Evolutionary conservation across 208 protist species (phyloP).

Genomic region (Angomonas deanei): DNA sequence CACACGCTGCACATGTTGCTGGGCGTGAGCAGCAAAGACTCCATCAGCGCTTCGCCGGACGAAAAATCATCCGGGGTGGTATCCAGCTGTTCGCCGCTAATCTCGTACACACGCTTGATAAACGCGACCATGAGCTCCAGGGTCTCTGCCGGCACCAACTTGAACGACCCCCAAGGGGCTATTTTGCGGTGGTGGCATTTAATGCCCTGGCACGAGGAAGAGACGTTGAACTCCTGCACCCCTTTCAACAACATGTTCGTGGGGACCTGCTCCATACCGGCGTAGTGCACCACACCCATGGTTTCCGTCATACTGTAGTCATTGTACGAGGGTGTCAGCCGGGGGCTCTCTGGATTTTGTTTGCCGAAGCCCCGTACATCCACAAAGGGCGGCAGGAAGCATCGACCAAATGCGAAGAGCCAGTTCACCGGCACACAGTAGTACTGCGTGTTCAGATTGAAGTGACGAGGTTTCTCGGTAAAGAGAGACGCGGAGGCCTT

Average conservation of each 20-base stretch:
- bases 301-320: no score
- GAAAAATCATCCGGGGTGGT: background rate
- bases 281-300: no score
- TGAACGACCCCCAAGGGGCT: background rate
- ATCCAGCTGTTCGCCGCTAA: background rate
- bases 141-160: background rate
- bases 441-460: background rate
- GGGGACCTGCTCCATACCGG: no score
- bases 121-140: conserved; percentile 3
- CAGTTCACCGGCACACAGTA: conserved; percentile 62
- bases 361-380: background rate
- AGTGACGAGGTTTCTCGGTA: background rate
- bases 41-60: background rate
- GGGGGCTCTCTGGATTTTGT: no score
- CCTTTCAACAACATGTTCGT: background rate
- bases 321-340: no score
- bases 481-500: conserved; percentile 24
- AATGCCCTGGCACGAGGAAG: background rate
- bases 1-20: conserved; percentile 38
- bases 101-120: background rate
- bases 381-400: conserved; percentile 29
- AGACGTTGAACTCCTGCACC: background rate
- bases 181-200: conserved; percentile 1
- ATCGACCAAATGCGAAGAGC: conserved; percentile 52
- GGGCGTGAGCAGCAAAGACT: conserved; percentile 18